phyloP scores from a whole-genome alignment of 176 grass and related monocot genomes.

The Aechmea fasciata region DNA sequence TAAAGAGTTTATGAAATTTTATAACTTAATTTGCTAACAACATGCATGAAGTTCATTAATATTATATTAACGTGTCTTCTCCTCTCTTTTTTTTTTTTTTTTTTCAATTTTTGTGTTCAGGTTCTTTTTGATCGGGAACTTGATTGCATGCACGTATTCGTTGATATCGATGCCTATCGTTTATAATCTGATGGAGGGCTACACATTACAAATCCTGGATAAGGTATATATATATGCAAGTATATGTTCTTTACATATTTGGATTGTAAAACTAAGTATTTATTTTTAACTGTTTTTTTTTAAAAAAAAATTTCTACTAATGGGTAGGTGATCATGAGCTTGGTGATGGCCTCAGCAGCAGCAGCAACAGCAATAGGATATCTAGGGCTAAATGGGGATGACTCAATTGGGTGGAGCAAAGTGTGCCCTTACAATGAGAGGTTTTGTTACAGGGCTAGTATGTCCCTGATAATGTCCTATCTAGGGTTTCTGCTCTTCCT shows the following conservation, averaged over 20 bases:
- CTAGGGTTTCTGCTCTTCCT: constrained; percentile 24
- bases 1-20: too few species aligned
- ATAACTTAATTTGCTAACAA: too few species aligned
- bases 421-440: constrained; percentile 32
- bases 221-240: not conserved
- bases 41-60: too few species aligned
- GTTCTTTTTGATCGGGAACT: constrained; percentile 32
- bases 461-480: constrained; percentile 21
- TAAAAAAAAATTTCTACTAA: too few species aligned
- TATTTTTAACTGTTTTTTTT: not conserved
- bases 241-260: too few species aligned
- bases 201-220: constrained; percentile 31
- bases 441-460: constrained; percentile 25
- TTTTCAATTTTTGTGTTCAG: not conserved
- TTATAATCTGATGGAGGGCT: not conserved
- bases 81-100: not conserved
- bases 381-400: constrained; percentile 37
- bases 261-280: too few species aligned
- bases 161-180: constrained; percentile 8
- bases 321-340: constrained; percentile 13
- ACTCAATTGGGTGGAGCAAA: constrained; percentile 36
- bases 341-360: constrained; percentile 25
- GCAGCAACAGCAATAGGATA: constrained; percentile 22
- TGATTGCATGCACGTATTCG: constrained; percentile 22
- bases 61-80: not conserved